Evolutionary conservation across 768 basidiomycete species (phyloP), one percentile per base, ranked within the genome.

Genomic region (Collybia sp.): DNA sequence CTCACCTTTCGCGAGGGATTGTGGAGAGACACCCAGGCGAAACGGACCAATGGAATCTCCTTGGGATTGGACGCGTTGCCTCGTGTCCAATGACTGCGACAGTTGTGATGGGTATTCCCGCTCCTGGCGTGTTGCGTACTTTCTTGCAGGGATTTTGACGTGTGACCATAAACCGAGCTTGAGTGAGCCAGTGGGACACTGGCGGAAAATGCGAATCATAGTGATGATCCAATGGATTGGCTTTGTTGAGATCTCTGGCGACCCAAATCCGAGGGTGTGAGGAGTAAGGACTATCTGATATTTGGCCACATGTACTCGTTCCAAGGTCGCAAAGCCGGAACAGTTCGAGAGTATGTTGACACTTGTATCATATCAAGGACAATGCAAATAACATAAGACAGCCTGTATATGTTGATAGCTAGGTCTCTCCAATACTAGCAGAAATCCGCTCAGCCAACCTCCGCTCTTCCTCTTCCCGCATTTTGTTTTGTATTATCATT

Each of bases 21-120:
- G 71, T 42, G 78, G 82, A 8, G 80, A 73, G 43, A 88, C 67
- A 1, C 88, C 87, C 1, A 91, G 71, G 49, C 81, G 81, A 54
- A 92, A 92, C 17, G 90, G 88, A 2, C 90, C 90, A 42, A 83
- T 82, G 20, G 75, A 71, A 50, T 85, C 85, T 48, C 78, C 73
- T 52, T 71, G 70, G 42, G 65, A 60, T 17, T 65, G 58, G 18
- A 64, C 44, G 30, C 69, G 64, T 46, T 74, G 77, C 56, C 70
- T 79, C 50, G 79, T 77, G 60, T 86, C 80, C 44, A 88, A 72
- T 9, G 84, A 72, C 50, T 82, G 78, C 19, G 80, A 78, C 42
- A 91, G 76, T 12, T 79, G 58, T 30, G 79, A 71, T 18, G 82
- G 73, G 36, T 71, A 60, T 31, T 63, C 53, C 34, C 67, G 44